Conservation (phyloP, 768 basidiomycete genomes). For the Suillus clintonianus region DNA sequence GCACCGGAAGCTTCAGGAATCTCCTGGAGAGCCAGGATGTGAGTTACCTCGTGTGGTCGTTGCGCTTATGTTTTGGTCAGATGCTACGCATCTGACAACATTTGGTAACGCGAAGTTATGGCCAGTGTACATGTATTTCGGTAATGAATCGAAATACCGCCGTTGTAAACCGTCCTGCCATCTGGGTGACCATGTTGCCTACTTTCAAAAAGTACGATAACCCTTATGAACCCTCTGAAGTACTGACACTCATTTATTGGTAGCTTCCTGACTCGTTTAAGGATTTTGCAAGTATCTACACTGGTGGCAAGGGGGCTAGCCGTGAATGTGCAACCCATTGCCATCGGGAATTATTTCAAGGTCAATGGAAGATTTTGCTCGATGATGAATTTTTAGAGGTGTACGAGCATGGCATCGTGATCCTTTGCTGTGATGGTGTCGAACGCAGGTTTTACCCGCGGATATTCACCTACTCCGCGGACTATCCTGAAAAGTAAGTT, state of each 20-base stretch:
- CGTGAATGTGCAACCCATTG: slow-evolving; percentile 12
- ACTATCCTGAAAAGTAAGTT: slow-evolving; percentile 36
- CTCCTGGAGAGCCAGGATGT: slow-evolving; percentile 14
- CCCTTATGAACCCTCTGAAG: no score
- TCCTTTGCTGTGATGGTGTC: slow-evolving; percentile 13
- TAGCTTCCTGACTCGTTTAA: slow-evolving; percentile 15
- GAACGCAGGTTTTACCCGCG: slow-evolving; percentile 18
- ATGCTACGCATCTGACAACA: slow-evolving; percentile 22
- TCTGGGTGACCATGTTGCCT: slow-evolving; percentile 9
- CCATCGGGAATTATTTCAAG: slow-evolving; percentile 16
- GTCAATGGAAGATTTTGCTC: slow-evolving; percentile 10
- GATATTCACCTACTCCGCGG: slow-evolving; percentile 30
- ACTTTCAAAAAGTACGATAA: slow-evolving; percentile 5
- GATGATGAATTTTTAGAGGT: slow-evolving; percentile 16
- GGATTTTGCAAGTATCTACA: not conserved
- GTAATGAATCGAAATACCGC: slow-evolving; percentile 23
- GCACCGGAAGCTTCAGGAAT: slow-evolving; percentile 12
- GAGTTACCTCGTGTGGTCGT: slow-evolving; percentile 12
- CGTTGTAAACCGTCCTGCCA: slow-evolving; percentile 14
- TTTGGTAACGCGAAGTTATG: slow-evolving; percentile 18
- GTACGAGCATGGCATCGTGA: slow-evolving; percentile 17
- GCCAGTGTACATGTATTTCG: slow-evolving; percentile 20
- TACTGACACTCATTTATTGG: no score
- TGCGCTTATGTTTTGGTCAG: slow-evolving; percentile 27
- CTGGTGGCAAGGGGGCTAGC: not conserved